Evolutionary conservation across 2,329 filamentous ascomycete genomes (phyloP), one percentile per base, ranked within the genome.

Genomic region (Raffaelea albimanens): DNA sequence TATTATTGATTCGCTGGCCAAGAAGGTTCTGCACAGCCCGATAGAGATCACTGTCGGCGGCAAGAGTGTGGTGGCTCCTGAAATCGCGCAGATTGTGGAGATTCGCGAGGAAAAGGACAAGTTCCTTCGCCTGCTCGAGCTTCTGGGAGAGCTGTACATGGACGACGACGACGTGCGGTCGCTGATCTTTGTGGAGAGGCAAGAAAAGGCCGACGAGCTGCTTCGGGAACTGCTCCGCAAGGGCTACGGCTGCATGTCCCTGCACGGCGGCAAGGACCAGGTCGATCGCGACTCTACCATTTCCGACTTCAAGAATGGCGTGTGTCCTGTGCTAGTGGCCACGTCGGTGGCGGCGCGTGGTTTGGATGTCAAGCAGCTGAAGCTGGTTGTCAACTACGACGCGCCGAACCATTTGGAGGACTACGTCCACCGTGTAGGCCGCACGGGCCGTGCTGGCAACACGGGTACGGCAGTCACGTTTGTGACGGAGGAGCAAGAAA

Each of bases 321-420:
- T 91, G 40, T 80, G 94, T 43, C 90, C 90, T 0, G 85, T 98
- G 48, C 73, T 98, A 60, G 85, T 97, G 59, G 93, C 93, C 11
- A 98, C 93, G 0, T 96, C 91, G 11, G 88, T 98, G 50, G 93
- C 93, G 36, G 93, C 93, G 44, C 86, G 93, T 64, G 93, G 93
- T 51, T 72, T 98, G 38, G 93, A 98, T 63, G 91, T 98, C 40
- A 95, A 96, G 67, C 88, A 95, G 62, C 74, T 98, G 31, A 96
- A 94, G 64, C 76, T 97, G 29, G 93, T 98, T 46, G 83, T 98
- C 67, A 97, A 97, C 66, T 96, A 88, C 61, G 90, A 96, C 60
- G 87, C 85, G 1, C 91, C 90, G 1, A 95, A 95, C 58, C 90
- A 97, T 67, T 67, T 95, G 52, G 93, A 98, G 66, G 93, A 97